Percentiles rank a stretch among this genome's conserved stretches.
Conservation (phyloP, 2,329 filamentous ascomycete genomes). For the Huntiella omanensis region DNA sequence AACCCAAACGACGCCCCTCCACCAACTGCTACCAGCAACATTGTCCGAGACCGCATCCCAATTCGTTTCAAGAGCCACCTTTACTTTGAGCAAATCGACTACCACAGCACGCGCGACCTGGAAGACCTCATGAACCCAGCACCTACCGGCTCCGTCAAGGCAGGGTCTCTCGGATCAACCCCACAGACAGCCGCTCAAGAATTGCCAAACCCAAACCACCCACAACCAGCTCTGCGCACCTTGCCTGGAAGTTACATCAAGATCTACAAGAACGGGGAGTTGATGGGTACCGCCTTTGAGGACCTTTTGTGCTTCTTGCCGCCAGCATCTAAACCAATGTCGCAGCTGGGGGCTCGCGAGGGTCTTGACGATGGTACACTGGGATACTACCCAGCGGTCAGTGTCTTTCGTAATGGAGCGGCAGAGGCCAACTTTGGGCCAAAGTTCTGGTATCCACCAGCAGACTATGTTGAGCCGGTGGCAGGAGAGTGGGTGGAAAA, state of each 20-base stretch:
- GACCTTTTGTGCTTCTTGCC: constrained; percentile 81
- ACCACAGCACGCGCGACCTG: constrained; percentile 70
- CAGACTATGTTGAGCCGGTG: constrained; percentile 27
- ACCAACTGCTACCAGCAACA: constrained; percentile 48
- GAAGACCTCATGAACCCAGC: constrained; percentile 65
- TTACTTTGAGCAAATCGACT: constrained; percentile 86
- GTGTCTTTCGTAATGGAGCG: constrained; percentile 77
- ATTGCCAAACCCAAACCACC: constrained; percentile 52
- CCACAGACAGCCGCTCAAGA: constrained; percentile 18
- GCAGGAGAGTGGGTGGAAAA: constrained; percentile 13
- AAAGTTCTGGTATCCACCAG: constrained; percentile 76
- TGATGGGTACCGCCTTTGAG: constrained; percentile 74
- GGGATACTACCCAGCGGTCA: constrained; percentile 87
- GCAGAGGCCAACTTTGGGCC: constrained; percentile 90
- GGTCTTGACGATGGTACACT: constrained; percentile 87
- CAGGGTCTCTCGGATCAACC: constrained; percentile 20
- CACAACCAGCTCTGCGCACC: constrained; percentile 57
- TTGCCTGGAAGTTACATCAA: constrained; percentile 73
- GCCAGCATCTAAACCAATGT: constrained; percentile 58
- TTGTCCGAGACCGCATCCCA: constrained; percentile 86
- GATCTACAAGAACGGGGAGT: constrained; percentile 79
- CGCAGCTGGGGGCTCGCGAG: constrained; percentile 56
- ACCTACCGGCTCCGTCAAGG: constrained; percentile 25
- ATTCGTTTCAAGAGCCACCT: constrained; percentile 87
- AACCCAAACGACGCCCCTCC: constrained; percentile 18